phyloP scores from a whole-genome alignment of 345 rosid species.

The Corchorus olitorius region DNA sequence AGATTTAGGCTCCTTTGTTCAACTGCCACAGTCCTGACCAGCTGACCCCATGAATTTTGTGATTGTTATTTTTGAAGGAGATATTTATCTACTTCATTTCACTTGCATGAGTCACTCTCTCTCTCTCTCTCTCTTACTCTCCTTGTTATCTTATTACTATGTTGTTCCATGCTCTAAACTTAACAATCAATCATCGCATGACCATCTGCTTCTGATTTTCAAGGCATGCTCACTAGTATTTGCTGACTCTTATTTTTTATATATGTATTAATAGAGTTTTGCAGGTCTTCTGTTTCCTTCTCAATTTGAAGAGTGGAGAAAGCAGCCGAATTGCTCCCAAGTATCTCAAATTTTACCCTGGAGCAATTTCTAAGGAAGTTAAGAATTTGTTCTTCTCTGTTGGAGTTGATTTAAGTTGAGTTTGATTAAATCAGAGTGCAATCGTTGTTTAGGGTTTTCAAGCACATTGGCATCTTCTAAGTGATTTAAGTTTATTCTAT shows the following conservation, averaged over 20 bases:
- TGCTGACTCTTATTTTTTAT: slow-evolving; percentile 12
- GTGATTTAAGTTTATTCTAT: slow-evolving; percentile 12
- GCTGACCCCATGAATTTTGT: not conserved
- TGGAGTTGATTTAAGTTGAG: not conserved
- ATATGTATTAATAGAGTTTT: not conserved
- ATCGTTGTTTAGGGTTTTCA: slow-evolving; percentile 6
- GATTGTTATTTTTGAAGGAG: not conserved
- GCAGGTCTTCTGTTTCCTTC: not conserved
- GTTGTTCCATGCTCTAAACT: not conserved
- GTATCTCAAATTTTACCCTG: not conserved
- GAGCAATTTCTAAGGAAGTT: not conserved
- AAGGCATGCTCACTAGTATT: not conserved
- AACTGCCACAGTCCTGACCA: not conserved
- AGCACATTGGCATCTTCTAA: not conserved
- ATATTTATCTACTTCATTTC: not conserved
- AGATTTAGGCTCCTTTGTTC: not conserved
- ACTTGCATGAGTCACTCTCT: not conserved
- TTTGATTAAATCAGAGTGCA: slow-evolving; percentile 12
- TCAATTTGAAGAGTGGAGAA: not conserved
- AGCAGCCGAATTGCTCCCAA: not conserved
- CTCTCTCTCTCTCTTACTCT: not conserved
- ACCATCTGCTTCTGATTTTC: not conserved
- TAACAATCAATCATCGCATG: not conserved
- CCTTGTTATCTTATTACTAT: not conserved
- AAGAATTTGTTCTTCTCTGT: not conserved